Evolutionary conservation across 2,329 filamentous ascomycete genomes (phyloP).

Genomic region (Monilinia fructigena): DNA sequence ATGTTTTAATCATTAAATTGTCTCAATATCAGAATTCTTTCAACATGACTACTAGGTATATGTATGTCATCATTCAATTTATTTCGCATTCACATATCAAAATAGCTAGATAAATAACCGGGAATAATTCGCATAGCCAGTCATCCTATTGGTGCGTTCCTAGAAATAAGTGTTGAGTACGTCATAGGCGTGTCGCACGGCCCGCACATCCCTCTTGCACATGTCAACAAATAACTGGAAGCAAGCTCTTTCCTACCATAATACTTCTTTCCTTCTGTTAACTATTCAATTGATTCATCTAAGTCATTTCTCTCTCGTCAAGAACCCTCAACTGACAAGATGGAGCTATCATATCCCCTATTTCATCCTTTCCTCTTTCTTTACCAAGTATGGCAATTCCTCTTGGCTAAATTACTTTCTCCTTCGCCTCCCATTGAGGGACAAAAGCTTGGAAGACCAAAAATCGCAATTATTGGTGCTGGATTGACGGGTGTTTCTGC

Average conservation of each 20-base stretch:
- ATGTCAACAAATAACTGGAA: not conserved
- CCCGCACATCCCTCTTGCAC: conserved; percentile 7
- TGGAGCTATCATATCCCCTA: conserved; percentile 38
- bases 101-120: not conserved
- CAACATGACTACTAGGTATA: too few relatives aligned
- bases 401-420: conserved; percentile 64
- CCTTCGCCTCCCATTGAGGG: conserved; percentile 65
- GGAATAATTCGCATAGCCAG: not conserved
- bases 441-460: conserved; percentile 58
- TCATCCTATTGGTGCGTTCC: not conserved
- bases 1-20: too few relatives aligned
- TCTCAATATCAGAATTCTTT: too few relatives aligned
- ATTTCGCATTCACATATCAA: not conserved
- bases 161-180: not conserved
- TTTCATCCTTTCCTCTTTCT: conserved; percentile 59
- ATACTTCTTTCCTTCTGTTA: not conserved
- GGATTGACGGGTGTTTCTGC: conserved; percentile 74
- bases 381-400: conserved; percentile 64
- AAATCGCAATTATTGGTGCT: conserved; percentile 67
- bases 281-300: not conserved
- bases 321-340: conserved; percentile 16
- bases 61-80: too few relatives aligned
- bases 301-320: not conserved
- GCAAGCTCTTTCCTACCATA: not conserved
- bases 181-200: not conserved